These are phyloP conservation scores for Pseudoturritis turrita DNA, from an alignment of 345 rosid species.

Conservation along the genomic window DNA sequence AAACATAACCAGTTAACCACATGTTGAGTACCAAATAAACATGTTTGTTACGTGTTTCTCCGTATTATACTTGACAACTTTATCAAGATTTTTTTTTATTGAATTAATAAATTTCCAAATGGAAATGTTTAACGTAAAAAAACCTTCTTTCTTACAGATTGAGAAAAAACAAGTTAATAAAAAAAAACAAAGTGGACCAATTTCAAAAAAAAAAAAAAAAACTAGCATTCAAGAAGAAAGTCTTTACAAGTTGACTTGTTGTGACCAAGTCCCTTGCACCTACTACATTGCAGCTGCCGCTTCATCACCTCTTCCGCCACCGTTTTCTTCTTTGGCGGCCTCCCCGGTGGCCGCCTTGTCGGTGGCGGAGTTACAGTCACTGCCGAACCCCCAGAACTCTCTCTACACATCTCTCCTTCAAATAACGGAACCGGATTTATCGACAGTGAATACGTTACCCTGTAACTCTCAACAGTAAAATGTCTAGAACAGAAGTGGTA, in stretches of 20 bases:
- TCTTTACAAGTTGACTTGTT: slow-evolving; percentile 98
- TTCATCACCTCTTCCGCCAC: slow-evolving; percentile 61
- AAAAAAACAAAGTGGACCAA: not conserved
- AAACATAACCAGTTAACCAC: no score
- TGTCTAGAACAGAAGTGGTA: slow-evolving; percentile 76
- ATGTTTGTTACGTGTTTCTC: not conserved
- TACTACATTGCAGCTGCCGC: slow-evolving; percentile 93
- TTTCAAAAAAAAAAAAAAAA: not conserved
- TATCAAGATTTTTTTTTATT: not conserved
- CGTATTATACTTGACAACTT: not conserved
- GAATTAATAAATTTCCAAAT: not conserved
- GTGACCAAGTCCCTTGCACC: slow-evolving; percentile 96
- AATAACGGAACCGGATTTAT: slow-evolving; percentile 60
- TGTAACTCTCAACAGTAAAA: slow-evolving; percentile 66
- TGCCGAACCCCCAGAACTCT: slow-evolving; percentile 42
- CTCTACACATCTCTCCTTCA: slow-evolving; percentile 40
- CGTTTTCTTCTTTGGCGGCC: slow-evolving; percentile 67
- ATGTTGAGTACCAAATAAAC: not conserved
- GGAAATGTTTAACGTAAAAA: not conserved
- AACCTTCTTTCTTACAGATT: slow-evolving; percentile 21
- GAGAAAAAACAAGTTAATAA: not conserved
- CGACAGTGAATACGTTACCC: slow-evolving; percentile 61
- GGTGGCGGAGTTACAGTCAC: slow-evolving; percentile 90
- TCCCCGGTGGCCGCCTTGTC: slow-evolving; percentile 75
- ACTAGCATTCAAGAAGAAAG: slow-evolving; percentile 38